Conservation (phyloP, 805 yeast genomes). For the Pichia nanzhaoensis region DNA sequence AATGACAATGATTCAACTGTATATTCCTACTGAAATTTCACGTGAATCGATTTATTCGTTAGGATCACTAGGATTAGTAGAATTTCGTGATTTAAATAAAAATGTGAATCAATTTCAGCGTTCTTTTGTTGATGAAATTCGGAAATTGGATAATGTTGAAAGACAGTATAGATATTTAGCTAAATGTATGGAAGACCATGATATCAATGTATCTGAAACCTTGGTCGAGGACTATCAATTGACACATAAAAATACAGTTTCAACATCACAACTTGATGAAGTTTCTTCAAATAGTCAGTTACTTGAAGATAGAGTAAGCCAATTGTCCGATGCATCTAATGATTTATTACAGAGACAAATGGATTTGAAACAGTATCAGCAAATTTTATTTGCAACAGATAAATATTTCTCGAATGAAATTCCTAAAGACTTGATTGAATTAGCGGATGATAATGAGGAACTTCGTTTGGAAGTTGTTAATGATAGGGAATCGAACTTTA, state of each 20-base stretch:
- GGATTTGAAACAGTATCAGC: conserved; percentile 64
- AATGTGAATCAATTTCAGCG: conserved; percentile 86
- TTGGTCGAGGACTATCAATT: conserved; percentile 19
- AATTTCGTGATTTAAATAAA: conserved; percentile 83
- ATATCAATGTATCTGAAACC: conserved; percentile 19
- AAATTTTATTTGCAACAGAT: conserved; percentile 47
- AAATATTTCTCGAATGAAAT: conserved; percentile 34
- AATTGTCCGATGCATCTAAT: conserved; percentile 64
- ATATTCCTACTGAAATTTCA: conserved; percentile 84
- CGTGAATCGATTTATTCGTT: conserved; percentile 80
- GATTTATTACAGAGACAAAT: conserved; percentile 56
- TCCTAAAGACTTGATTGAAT: conserved; percentile 24
- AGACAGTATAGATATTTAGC: conserved; percentile 67
- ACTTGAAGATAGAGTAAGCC: conserved; percentile 67
- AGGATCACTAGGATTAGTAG: conserved; percentile 80
- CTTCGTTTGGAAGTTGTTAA: conserved; percentile 35
- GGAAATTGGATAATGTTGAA: conserved; percentile 78
- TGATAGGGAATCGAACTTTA: conserved; percentile 39
- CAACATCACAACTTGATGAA: conserved; percentile 56
- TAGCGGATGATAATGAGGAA: conserved; percentile 27
- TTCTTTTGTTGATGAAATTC: conserved; percentile 80
- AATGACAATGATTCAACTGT: conserved; percentile 89
- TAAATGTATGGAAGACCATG: conserved; percentile 40
- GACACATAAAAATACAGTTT: conserved; percentile 17
- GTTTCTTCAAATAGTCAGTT: conserved; percentile 53